A percentile compares a stretch with the other conserved stretches of the same genome.
These are phyloP conservation scores for Epichloe brachyelytri DNA, from an alignment of 2,329 filamentous ascomycete species.

Conservation along the genomic window DNA sequence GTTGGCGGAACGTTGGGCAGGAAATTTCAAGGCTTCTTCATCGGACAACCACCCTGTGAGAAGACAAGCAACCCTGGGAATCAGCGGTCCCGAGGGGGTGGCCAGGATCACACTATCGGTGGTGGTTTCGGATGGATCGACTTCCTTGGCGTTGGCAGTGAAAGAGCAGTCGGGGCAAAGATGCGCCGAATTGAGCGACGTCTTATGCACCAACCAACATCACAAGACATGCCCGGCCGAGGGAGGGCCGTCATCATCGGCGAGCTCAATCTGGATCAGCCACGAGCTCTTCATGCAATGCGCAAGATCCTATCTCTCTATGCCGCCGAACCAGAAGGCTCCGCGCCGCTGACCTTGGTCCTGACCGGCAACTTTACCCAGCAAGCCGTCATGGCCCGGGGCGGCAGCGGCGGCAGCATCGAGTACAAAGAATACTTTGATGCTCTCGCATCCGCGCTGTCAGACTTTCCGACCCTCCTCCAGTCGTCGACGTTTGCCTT, in stretches of 20 bases:
- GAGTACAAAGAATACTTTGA: slow-evolving; percentile 98
- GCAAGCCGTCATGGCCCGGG: slow-evolving; percentile 51
- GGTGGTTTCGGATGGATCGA: slow-evolving; percentile 95
- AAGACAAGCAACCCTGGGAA: slow-evolving; percentile 67
- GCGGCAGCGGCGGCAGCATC: slow-evolving; percentile 68
- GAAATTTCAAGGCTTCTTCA: slow-evolving; percentile 77
- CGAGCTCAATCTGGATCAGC: slow-evolving; percentile 76
- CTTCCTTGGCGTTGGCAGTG: slow-evolving; percentile 82
- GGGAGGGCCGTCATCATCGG: slow-evolving; percentile 62
- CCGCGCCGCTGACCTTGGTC: slow-evolving; percentile 66
- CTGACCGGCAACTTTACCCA: slow-evolving; percentile 74
- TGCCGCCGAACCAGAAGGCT: slow-evolving; percentile 46
- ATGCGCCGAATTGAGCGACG: slow-evolving; percentile 73
- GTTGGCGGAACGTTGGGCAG: slow-evolving; percentile 88
- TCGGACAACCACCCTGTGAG: slow-evolving; percentile 86
- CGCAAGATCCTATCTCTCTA: slow-evolving; percentile 68
- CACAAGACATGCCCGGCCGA: slow-evolving; percentile 25
- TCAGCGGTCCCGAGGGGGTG: slow-evolving; percentile 42
- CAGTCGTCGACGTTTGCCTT: slow-evolving; percentile 77
- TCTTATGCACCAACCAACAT: slow-evolving; percentile 37
- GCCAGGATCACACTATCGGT: slow-evolving; percentile 48
- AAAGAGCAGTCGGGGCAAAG: slow-evolving; percentile 65
- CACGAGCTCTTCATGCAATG: slow-evolving; percentile 67
- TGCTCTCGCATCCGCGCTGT: slow-evolving; percentile 64
- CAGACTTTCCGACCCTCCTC: slow-evolving; percentile 73